Conservation (phyloP, 352 stramenopile genomes). For the Peronospora tabacina region DNA sequence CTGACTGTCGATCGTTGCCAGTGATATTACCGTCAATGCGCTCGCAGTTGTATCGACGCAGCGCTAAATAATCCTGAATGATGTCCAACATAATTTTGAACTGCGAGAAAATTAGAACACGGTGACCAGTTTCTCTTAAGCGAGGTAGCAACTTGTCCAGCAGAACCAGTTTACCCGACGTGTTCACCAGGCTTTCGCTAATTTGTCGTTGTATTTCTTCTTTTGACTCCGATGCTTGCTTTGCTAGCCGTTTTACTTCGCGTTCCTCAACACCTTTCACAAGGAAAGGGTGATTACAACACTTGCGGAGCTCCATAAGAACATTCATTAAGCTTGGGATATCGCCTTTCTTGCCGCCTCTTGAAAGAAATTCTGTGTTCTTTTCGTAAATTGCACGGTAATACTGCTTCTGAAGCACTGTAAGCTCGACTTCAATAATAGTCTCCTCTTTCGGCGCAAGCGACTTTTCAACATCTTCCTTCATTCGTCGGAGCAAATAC, state of each 20-base stretch:
- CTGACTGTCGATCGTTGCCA: conserved; percentile 91
- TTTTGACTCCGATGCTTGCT: conserved; percentile 42
- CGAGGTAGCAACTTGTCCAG: conserved; percentile 98
- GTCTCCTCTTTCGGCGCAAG: conserved; percentile 86
- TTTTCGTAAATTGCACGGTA: conserved; percentile 90
- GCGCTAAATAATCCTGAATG: conserved; percentile 95
- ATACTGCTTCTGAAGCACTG: conserved; percentile 87
- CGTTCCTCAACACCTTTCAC: conserved; percentile 86
- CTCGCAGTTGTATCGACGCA: conserved; percentile 91
- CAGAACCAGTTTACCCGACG: conserved; percentile 97
- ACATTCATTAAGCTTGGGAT: conserved; percentile 88
- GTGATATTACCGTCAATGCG: conserved; percentile 98
- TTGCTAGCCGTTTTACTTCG: conserved; percentile 50
- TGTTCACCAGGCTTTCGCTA: conserved; percentile 87
- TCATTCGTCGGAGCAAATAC: conserved; percentile 83
- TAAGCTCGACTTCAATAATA: conserved; percentile 89
- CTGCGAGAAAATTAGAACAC: conserved; percentile 98
- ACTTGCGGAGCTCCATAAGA: conserved; percentile 92
- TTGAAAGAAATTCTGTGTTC: conserved; percentile 87
- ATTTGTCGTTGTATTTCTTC: conserved; percentile 57
- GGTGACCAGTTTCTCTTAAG: conserved; percentile 92
- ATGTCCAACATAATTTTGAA: conserved; percentile 99
- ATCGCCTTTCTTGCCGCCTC: conserved; percentile 60
- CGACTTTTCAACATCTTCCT: conserved; percentile 86
- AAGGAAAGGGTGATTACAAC: conserved; percentile 91